Percentiles rank a stretch among this genome's conserved stretches.
These are phyloP conservation scores for Sisymbrium altissimum DNA, from an alignment of 345 rosid genomes.

Conservation along the genomic window DNA sequence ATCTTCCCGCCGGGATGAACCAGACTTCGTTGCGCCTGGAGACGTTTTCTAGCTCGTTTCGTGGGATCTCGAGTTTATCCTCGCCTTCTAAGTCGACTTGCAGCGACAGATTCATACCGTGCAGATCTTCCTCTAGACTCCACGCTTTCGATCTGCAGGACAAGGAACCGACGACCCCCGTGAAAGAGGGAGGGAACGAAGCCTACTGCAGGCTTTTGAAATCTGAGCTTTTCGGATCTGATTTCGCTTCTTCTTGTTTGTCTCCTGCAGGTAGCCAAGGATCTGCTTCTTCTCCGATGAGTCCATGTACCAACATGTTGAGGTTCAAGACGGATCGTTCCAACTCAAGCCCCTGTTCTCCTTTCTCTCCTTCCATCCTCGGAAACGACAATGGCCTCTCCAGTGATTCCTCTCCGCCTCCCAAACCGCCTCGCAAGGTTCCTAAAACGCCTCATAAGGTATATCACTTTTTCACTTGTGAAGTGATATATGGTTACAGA, in stretches of 20 bases:
- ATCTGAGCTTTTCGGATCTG: constrained; percentile 93
- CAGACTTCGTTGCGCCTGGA: constrained; percentile 65
- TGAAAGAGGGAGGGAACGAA: constrained; percentile 91
- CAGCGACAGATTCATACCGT: constrained; percentile 93
- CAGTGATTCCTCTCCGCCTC: constrained; percentile 69
- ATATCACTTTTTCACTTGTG: neutral
- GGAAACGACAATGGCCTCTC: constrained; percentile 63
- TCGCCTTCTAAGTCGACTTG: constrained; percentile 80
- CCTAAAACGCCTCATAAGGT: constrained; percentile 99
- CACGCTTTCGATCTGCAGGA: constrained; percentile 83
- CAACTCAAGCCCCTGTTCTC: constrained; percentile 68
- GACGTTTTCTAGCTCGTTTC: constrained; percentile 52
- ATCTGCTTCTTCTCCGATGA: constrained; percentile 61
- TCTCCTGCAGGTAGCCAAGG: constrained; percentile 73
- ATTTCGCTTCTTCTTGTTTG: constrained; percentile 53
- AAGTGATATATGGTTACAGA: neutral
- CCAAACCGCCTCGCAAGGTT: constrained; percentile 84
- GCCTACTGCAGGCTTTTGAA: constrained; percentile 70
- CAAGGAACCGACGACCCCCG: constrained; percentile 55
- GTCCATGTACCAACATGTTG: constrained; percentile 77
- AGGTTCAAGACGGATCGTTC: constrained; percentile 75
- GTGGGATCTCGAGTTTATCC: constrained; percentile 62
- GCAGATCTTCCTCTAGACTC: constrained; percentile 92
- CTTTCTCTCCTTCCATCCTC: constrained; percentile 76
- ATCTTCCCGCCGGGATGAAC: constrained; percentile 89